These are phyloP conservation scores for Plectosphaerella cucumerina DNA, from an alignment of 2,329 filamentous ascomycete species.

Conservation along the genomic window DNA sequence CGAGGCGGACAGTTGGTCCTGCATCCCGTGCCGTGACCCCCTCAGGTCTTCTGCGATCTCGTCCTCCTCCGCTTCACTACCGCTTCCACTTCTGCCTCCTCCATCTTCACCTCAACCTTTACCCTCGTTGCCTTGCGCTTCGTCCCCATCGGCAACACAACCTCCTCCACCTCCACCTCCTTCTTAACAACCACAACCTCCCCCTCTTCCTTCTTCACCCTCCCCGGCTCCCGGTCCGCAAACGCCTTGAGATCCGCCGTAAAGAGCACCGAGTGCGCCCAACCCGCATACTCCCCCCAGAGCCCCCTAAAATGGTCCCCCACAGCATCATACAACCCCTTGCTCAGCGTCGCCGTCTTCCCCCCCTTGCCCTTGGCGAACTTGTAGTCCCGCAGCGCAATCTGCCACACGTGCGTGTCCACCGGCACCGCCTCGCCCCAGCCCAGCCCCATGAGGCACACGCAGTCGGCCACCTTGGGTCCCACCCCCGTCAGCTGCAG, in stretches of 20 bases:
- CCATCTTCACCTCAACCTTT: constrained; percentile 9
- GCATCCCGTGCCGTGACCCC: too few species aligned
- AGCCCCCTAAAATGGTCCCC: constrained; percentile 84
- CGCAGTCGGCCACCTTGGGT: constrained; percentile 95
- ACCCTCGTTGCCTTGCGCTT: constrained; percentile 13
- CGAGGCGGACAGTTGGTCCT: too few species aligned
- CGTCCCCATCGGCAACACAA: constrained; percentile 15
- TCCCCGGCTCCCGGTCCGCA: constrained; percentile 49
- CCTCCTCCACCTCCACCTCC: constrained; percentile 6
- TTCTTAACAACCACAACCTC: constrained; percentile 9
- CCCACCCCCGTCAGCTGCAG: constrained; percentile 82
- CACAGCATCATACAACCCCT: constrained; percentile 82
- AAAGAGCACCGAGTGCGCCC: constrained; percentile 96
- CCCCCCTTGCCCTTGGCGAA: constrained; percentile 72
- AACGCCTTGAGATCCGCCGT: constrained; percentile 88
- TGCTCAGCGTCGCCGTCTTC: constrained; percentile 81
- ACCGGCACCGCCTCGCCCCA: constrained; percentile 96
- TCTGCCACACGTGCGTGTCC: constrained; percentile 98
- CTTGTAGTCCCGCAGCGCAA: constrained; percentile 91
- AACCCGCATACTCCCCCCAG: constrained; percentile 92
- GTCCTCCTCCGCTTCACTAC: constrained; percentile 11
- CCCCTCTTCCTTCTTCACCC: constrained; percentile 21
- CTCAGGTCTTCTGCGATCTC: constrained; percentile 6
- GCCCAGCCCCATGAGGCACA: constrained; percentile 91
- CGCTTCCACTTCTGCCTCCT: background rate